Evolutionary conservation across 1,284 basidiomycete species (phyloP), one percentile per base, ranked within the genome.

Genomic region (Cystobasidium slooffiae): DNA sequence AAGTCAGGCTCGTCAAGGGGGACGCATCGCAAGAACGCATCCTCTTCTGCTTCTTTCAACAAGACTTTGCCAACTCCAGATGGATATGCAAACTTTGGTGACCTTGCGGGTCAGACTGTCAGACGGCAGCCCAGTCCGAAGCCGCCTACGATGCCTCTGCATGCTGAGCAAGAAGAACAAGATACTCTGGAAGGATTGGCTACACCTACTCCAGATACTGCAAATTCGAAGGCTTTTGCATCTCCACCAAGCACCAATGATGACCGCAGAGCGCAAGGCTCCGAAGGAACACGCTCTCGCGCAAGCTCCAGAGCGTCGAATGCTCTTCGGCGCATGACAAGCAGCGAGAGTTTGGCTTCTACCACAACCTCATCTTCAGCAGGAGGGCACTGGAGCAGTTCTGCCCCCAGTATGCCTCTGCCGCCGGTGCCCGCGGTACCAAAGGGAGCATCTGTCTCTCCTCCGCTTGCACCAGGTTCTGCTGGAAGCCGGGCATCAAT

Each of bases 301-400:
- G 52, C 70, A 9, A 20, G 63, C 14, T 66, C 70, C 4, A 62
- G 31, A 46, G 53, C 70, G 58, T 65, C 70, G 7, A 43, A 61
- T 22, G 43, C 62, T 14, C 37, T 52, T 16, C 31, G 49, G 24
- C 49, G 39, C 37, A 56, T 66, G 52, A 65, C 70, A 22, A 73
- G 70, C 53, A 56, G 51, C n/a, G 70, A 73, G 16, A 62, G 56
- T 39, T 37, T 73, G n/a, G 22, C 62, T 47, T 73, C 70, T 7
- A 58, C 63, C 12, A 58, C 70, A 3, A 56, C 43, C 3, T 53
- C 39, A 16, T 51, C 69, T 31, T 72, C 61, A 2, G 12, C 58
- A 39, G 20, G 43, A 16, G n/a, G 58, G 31, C 37, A 55, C 37
- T 53, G 61, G 47, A 41, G 37, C 12, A 22, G 18, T 4, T n/a